Evolutionary conservation across 495 filamentous ascomycete genomes (phyloP), one percentile per base, ranked within the genome.

Genomic region (Tuber melanosporum): DNA sequence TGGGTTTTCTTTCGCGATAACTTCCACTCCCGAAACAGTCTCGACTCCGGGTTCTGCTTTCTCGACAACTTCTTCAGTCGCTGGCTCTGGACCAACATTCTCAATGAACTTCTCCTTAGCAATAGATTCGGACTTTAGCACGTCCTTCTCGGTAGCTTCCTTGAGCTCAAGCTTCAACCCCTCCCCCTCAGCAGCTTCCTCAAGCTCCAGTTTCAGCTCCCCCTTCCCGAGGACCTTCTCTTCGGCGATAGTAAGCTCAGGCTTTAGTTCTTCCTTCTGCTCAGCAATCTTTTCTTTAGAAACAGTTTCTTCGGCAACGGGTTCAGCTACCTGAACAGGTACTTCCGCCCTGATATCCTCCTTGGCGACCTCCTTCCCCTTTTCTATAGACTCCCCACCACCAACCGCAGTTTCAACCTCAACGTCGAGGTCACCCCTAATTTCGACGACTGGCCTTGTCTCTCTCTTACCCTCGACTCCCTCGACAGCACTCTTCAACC

Each of bases 401-500:
- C 75, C 81, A 72, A 74, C 76, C 69, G 78, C 79, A 57, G 32
- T 46, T 22, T 74, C 71, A 15, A 73, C 76, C 71, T 84, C 79
- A 12, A 66, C 20, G n/a, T 62, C 72, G 46, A 79, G 78, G 75
- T 83, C 81, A 71, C 78, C 83, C 45, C 73, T 76, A 36, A 39
- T 71, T 36, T 39, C 46, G 4, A 45, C 76, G 22, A 20, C 42
- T 8, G 77, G 47, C 17, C 76, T 66, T 3, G 39, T 45, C 26
- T 82, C 79, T 10, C 74, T 80, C 44, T 82, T 81, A 26, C 77
- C 75, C 47, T 77, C 71, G 0, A 75, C 78, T 52, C 66, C 74
- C 17, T 74, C 73, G 9, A 66, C 44, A 10, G 73, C 80, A 44
- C 52, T 79, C 52, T 84, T 83, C 6, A 86, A 81, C 75, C 89